Percentiles rank a stretch among this genome's conserved stretches.
Conservation (phyloP, 2,329 filamentous ascomycete species). For the Hymenoscyphus scutula region DNA sequence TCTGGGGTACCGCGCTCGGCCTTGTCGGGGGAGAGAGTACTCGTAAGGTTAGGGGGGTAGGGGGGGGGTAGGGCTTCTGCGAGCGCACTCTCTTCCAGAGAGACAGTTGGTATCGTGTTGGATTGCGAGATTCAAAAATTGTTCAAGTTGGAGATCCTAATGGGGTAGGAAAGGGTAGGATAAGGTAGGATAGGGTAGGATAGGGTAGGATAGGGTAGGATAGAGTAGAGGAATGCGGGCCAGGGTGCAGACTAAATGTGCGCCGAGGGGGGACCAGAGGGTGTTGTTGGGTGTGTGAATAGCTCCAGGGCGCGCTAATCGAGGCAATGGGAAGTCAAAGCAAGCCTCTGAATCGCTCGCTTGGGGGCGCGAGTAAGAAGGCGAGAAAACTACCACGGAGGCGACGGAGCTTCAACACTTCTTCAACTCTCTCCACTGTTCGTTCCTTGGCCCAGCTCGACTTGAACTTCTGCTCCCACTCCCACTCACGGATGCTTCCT, state of each 20-base stretch:
- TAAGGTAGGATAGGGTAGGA: neutral
- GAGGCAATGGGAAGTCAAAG: no score
- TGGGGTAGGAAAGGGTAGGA: no score
- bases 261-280: neutral
- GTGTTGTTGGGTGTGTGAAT: neutral
- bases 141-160: neutral
- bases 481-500: neutral
- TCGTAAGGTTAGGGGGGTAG: neutral
- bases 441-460: neutral
- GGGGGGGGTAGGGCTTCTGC: neutral
- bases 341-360: conserved; percentile 3
- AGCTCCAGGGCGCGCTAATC: neutral
- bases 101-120: neutral
- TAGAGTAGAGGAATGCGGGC: neutral
- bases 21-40: conserved; percentile 2
- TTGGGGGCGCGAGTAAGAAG: neutral
- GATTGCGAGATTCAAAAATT: neutral
- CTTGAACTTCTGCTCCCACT: no score
- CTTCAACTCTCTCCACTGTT: no score
- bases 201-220: no score
- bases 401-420: neutral
- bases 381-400: neutral
- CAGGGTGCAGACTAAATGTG: neutral
- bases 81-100: neutral
- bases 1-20: conserved; percentile 3